Conservation (phyloP, 2,329 filamentous ascomycete species). For the Annulohypoxylon truncatum region DNA sequence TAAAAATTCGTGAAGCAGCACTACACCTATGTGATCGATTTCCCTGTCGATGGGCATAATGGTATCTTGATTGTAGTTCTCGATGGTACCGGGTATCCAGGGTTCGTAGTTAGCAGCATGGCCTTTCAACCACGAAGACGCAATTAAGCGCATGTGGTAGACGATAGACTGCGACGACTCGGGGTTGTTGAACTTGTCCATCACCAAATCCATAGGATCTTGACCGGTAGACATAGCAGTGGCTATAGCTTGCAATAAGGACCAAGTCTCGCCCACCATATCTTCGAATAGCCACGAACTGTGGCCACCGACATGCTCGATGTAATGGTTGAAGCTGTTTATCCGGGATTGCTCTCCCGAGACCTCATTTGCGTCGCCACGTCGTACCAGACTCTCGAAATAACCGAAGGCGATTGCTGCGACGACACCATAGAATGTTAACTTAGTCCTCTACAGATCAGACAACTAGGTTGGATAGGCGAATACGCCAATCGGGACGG, state of each 20-base stretch:
- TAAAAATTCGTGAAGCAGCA: conserved; percentile 79
- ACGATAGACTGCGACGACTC: conserved; percentile 79
- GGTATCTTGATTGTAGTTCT: conserved; percentile 71
- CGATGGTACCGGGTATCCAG: conserved; percentile 72
- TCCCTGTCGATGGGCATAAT: conserved; percentile 83
- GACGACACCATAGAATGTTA: conserved; percentile 23
- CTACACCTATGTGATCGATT: conserved; percentile 90
- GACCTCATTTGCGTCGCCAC: conserved; percentile 72
- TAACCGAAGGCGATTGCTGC: conserved; percentile 92
- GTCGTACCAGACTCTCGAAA: conserved; percentile 83
- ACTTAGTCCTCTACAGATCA: conserved; percentile 18
- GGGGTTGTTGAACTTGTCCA: conserved; percentile 79
- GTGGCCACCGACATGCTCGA: conserved; percentile 79
- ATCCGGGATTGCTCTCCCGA: conserved; percentile 79
- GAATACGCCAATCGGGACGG: background rate
- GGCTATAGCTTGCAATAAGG: conserved; percentile 73
- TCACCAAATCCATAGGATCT: conserved; percentile 64
- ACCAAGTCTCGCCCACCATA: conserved; percentile 80
- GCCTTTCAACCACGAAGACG: conserved; percentile 85
- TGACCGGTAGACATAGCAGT: conserved; percentile 69
- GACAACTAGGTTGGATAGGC: background rate
- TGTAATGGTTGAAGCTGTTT: conserved; percentile 74
- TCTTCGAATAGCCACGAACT: conserved; percentile 79
- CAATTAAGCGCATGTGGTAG: conserved; percentile 85
- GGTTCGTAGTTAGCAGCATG: conserved; percentile 75